Percentiles rank a stretch among this genome's conserved stretches.
These are phyloP conservation scores for Didymellaceae sp. DNA, from an alignment of 2,329 filamentous ascomycete genomes.

Conservation along the genomic window DNA sequence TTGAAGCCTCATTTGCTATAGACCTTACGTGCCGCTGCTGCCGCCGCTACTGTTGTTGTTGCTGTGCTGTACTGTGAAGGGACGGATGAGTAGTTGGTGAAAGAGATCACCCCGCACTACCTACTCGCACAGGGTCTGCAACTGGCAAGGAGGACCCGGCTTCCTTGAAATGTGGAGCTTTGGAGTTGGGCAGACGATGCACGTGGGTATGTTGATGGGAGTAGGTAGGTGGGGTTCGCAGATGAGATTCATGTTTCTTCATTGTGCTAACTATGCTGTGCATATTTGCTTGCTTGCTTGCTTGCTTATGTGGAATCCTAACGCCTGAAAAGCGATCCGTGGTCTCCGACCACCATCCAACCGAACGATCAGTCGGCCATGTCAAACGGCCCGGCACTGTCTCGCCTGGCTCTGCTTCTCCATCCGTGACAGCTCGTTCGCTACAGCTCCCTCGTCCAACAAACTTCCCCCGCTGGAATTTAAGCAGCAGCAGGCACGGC, in stretches of 20 bases:
- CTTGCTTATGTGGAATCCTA: too few species aligned
- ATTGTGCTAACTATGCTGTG: conserved; percentile 16
- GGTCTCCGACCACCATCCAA: background rate
- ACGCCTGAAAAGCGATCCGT: conserved; percentile 6
- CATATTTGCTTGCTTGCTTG: too few species aligned
- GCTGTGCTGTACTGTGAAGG: background rate
- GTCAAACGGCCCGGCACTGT: conserved; percentile 16
- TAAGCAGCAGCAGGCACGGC: conserved; percentile 24
- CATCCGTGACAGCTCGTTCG: too few species aligned
- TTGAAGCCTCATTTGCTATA: conserved; percentile 46
- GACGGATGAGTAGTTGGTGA: too few species aligned
- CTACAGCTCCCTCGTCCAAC: too few species aligned
- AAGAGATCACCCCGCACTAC: background rate
- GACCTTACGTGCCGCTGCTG: background rate
- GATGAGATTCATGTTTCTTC: conserved; percentile 17
- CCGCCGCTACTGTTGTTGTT: background rate
- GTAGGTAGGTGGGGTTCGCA: background rate
- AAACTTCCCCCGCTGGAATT: too few species aligned
- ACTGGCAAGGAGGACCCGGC: background rate
- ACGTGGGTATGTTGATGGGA: too few species aligned
- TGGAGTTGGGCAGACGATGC: too few species aligned
- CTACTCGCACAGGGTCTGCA: background rate
- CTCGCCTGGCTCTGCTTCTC: too few species aligned
- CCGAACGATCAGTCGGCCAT: conserved; percentile 7
- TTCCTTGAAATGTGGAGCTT: background rate